Base-by-base conservation (phyloP, 2,329 filamentous ascomycete species). In the Penicillium palitans region DNA sequence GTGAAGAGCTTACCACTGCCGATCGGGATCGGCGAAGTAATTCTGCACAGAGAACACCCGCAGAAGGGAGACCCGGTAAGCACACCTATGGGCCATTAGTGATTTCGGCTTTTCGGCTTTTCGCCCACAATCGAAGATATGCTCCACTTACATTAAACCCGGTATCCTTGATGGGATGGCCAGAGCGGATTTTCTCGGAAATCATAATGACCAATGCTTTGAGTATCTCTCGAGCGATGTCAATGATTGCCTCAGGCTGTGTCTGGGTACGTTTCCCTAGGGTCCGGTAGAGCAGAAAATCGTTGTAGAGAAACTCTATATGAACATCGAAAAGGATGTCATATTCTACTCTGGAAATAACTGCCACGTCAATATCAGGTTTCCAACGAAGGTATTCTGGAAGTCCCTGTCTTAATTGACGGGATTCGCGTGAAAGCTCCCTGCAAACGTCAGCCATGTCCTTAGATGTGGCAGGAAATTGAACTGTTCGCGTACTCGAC, bases 31-130 rank as follows among this genome's bases (percentile, higher is more conserved):
- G 61, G 21, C 68, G 63, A 2, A 71, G 65, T 29, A 72, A 60
- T 44, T 72, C 70, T 19, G 68, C 65, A 17, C 66, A 70, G 8
- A 72, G 59, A 27, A 70, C 64, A 4, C 68, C 70, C 6, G 68
- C 68, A 10, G 65, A 61, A 17, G 70, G 70, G 10, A 72, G 52
- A 41, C 68, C 69, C 39, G 62, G 64, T 35, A 65, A 61, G 27
- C 50, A 67, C n/a, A 60, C 21, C 31, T 33, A 33, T 3, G 13
- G 12, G 5, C 31, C 31, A 33, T 33, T 33, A 33, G 31, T 15
- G 31, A 6, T 33, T 33, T 33, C 5, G 12, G 12, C 5, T 13
- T 33, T 33, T 15, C 12, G 31, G 31, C 31, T 33, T 33, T 33
- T 33, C 5, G 31, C 31, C 31, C 31, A 33, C 12, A 33, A 33